phyloP scores from a whole-genome alignment of 306 rosid genomes.

The Hippophae gyantsensis region DNA sequence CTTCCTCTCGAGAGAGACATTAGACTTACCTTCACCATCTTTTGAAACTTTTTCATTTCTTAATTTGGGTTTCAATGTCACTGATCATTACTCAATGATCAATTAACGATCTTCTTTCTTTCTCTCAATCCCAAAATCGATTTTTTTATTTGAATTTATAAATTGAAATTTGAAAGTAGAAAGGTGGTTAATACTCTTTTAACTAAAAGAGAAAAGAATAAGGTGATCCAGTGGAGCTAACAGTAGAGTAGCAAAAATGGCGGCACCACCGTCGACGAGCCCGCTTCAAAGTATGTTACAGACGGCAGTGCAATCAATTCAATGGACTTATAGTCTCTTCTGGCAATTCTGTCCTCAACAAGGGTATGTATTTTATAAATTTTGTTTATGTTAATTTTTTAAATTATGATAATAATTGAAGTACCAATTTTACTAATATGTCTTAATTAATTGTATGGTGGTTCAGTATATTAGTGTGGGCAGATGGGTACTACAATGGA shows the following conservation, averaged over 20 bases:
- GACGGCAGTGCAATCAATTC: conserved; percentile 88
- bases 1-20: conserved; percentile 11
- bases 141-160: background rate
- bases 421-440: background rate
- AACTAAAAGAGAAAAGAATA: conserved; percentile 5
- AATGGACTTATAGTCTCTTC: conserved; percentile 94
- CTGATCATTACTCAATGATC: conserved; percentile 29
- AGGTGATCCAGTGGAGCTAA: background rate
- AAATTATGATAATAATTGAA: too few relatives aligned
- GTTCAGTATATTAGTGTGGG: conserved; percentile 70
- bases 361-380: conserved; percentile 29
- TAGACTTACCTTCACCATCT: conserved; percentile 10
- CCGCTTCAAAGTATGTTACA: conserved; percentile 66
- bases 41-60: background rate
- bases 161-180: background rate
- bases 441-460: background rate
- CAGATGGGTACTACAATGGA: conserved; percentile 92
- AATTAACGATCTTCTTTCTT: conserved; percentile 1
- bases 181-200: background rate
- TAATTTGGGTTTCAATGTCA: background rate
- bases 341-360: conserved; percentile 86
- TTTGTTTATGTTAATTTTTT: background rate
- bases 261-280: conserved; percentile 35
- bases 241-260: conserved; percentile 24
- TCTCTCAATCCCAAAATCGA: conserved; percentile 18